Conservation (phyloP, 768 basidiomycete genomes). For the Strobilomyces echinocephalus region DNA sequence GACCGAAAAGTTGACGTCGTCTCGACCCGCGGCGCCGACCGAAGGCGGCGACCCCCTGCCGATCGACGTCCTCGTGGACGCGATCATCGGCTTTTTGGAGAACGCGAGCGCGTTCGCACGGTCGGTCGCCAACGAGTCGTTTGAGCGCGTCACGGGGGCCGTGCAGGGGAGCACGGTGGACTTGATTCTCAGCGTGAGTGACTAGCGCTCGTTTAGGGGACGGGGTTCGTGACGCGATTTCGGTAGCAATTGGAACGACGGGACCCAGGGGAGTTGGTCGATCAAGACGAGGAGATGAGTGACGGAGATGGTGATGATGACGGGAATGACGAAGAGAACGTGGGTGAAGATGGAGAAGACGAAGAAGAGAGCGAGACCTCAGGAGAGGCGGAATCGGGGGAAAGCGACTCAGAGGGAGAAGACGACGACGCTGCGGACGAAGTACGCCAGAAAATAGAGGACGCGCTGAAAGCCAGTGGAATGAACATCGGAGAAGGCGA, state of each 20-base stretch:
- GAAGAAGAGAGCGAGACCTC: constrained; percentile 34
- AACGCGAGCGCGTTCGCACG: constrained; percentile 77
- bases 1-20: constrained; percentile 33
- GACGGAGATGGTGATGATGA: constrained; percentile 29
- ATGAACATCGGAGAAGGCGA: constrained; percentile 50
- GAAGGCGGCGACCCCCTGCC: constrained; percentile 45
- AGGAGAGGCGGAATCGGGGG: constrained; percentile 30
- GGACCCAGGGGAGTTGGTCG: constrained; percentile 50
- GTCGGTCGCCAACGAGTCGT: constrained; percentile 73
- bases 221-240: background rate
- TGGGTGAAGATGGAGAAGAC: constrained; percentile 30
- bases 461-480: constrained; percentile 56
- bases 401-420: constrained; percentile 41
- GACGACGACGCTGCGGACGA: constrained; percentile 45
- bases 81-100: constrained; percentile 87
- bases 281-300: constrained; percentile 40
- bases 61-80: constrained; percentile 82
- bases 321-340: constrained; percentile 33
- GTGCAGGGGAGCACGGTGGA: constrained; percentile 70
- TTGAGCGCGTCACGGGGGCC: constrained; percentile 63
- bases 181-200: constrained; percentile 73
- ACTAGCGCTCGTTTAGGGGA: background rate
- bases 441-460: constrained; percentile 64
- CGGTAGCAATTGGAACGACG: constrained; percentile 79
- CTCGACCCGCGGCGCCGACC: background rate